Conservation (phyloP, 768 basidiomycete genomes). For the Lactarius quietus region DNA sequence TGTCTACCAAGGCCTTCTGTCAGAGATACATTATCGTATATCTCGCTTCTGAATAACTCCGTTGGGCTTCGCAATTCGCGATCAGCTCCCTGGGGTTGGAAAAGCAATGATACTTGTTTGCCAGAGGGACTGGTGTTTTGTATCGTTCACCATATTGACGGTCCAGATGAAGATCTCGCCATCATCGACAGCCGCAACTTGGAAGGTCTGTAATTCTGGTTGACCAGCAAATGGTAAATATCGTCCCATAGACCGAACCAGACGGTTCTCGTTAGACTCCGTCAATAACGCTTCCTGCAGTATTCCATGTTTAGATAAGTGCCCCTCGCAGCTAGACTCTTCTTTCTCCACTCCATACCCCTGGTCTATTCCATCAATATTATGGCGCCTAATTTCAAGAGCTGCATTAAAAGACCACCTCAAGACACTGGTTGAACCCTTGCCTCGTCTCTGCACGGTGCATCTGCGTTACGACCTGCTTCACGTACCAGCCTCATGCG, state of each 20-base stretch:
- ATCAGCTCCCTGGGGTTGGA: too few species aligned
- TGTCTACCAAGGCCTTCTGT: too few species aligned
- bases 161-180: neutral
- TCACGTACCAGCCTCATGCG: constrained; percentile 12
- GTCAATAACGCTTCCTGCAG: neutral
- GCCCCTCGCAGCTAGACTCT: neutral
- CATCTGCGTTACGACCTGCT: neutral
- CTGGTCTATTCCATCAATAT: neutral
- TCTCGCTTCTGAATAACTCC: too few species aligned
- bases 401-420: neutral
- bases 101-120: neutral
- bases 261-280: neutral
- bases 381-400: neutral
- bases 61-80: too few species aligned
- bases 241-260: neutral
- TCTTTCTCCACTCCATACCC: neutral
- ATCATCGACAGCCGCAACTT: neutral
- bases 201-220: neutral
- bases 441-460: neutral
- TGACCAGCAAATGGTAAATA: neutral
- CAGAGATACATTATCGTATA: too few species aligned
- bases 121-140: neutral
- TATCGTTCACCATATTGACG: neutral
- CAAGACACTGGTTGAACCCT: neutral
- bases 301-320: neutral